Conservation (phyloP, 768 basidiomycete genomes). For the Suillus paluster region DNA sequence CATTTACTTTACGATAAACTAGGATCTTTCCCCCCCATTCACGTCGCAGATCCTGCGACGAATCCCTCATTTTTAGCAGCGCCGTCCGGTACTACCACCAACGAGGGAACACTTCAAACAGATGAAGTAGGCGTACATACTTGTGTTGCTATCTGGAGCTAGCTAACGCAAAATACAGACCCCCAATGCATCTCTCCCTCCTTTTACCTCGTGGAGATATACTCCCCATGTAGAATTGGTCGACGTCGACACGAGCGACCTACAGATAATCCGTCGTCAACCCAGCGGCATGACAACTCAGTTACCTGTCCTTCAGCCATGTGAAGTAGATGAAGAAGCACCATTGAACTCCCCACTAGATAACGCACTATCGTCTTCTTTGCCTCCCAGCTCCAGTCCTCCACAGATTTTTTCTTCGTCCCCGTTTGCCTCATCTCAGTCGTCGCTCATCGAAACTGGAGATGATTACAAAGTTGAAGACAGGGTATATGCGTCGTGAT, state of each 20-base stretch:
- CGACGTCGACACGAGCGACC: not conserved
- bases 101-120: not conserved
- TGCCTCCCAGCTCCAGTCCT: conserved; percentile 54
- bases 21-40: not conserved
- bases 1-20: not conserved
- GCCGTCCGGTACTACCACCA: not conserved
- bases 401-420: conserved; percentile 47
- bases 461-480: conserved; percentile 12
- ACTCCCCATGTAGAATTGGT: not conserved
- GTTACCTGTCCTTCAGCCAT: not conserved
- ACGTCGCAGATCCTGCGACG: not conserved
- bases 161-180: not conserved
- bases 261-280: not conserved
- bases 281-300: not conserved
- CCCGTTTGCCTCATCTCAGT: conserved; percentile 40
- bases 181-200: not conserved
- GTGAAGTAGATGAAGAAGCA: not conserved
- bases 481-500: conserved; percentile 18
- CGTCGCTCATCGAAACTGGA: conserved; percentile 20
- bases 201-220: not conserved
- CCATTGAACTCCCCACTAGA: conserved; percentile 1
- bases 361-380: conserved; percentile 21
- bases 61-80: not conserved
- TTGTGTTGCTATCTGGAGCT: not conserved
- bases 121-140: not conserved